Evolutionary conservation across 768 basidiomycete species (phyloP), one percentile per base, ranked within the genome.

Genomic region (Pisolithus albus): DNA sequence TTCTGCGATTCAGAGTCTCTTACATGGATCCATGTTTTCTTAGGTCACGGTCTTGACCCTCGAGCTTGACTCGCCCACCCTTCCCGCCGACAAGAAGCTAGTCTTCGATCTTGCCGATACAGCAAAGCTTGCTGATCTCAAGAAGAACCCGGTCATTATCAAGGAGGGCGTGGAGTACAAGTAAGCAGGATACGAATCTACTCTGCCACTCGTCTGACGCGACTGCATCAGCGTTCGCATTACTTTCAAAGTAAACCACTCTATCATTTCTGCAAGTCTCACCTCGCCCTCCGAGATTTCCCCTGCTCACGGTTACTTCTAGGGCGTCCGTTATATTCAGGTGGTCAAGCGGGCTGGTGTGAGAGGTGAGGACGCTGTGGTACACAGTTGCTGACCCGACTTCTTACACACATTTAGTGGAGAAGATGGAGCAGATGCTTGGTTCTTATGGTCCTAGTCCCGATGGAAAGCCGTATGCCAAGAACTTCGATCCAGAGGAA

Each of bases 391-490:
- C 39, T 19, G 10, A 24, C 34, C 8, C 41, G 46, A 37, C 51
- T 43, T 36, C 42, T 56, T 47, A 47, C 23, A 38, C 49, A 44
- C 48, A 36, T 41, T 41, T 51, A 93, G 93, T 95, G 61, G 95
- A 95, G 70, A 95, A 87, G 67, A 66, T 90, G 60, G 92, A 94
- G 64, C 80, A 87, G 59, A 97, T 98, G 95, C 78, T 97, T 19
- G 95, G 95, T 16, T 93, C 91, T 3, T 96, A 92, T 65, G 88
- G 90, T 2, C 89, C 92, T 16, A 72, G 76, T 51, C 73, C 83
- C n/a, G 59, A 73, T 2, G 81, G 78, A 32, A 75, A 83, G 23
- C 64, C 87, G 5, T 87, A 93, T 62, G 70, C 61, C 58, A 92
- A 91, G 70, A 78, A 84, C 60, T 90, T 92, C 67, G 84, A 84